A percentile compares a stretch with the other conserved stretches of the same genome.
Evolutionary conservation across 1,139 yeast species (phyloP).

Genomic region (Hyphopichia pseudoburtonii): DNA sequence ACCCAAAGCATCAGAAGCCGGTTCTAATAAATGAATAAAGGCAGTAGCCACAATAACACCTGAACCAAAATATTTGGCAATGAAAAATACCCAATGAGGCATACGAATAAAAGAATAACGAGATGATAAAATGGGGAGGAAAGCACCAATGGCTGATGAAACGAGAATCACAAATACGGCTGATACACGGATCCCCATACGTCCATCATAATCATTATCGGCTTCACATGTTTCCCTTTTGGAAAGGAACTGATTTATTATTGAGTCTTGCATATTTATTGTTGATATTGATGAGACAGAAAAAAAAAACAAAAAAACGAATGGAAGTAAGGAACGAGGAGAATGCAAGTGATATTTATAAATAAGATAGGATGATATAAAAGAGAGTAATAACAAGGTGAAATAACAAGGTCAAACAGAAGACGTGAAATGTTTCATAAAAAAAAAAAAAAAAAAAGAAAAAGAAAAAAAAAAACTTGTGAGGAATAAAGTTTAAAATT

Average conservation of each 20-base stretch:
- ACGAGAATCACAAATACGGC: conserved; percentile 66
- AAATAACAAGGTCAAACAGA: no score
- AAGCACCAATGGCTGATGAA: conserved; percentile 57
- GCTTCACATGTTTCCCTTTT: conserved; percentile 36
- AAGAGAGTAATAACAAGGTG: no score
- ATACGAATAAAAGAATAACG: conserved; percentile 51
- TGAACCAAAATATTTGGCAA: conserved; percentile 84
- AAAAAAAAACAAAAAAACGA: neutral
- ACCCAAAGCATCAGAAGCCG: conserved; percentile 62
- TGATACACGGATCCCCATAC: conserved; percentile 68
- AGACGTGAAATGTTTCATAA: no score
- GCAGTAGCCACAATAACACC: conserved; percentile 93
- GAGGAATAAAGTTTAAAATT: no score
- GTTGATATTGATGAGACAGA: neutral
- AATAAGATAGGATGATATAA: no score
- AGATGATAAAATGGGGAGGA: conserved; percentile 61
- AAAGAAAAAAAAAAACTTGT: no score
- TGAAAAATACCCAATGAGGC: conserved; percentile 63
- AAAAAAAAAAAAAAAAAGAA: no score
- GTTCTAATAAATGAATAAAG: conserved; percentile 78
- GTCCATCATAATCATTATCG: conserved; percentile 39
- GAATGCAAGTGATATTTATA: neutral
- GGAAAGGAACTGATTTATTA: conserved; percentile 5
- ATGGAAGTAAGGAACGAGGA: neutral
- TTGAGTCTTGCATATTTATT: conserved; percentile 2